Evolutionary conservation across 129 eudicot genomes (phyloP).

Genomic region (Flaveria brownii): DNA sequence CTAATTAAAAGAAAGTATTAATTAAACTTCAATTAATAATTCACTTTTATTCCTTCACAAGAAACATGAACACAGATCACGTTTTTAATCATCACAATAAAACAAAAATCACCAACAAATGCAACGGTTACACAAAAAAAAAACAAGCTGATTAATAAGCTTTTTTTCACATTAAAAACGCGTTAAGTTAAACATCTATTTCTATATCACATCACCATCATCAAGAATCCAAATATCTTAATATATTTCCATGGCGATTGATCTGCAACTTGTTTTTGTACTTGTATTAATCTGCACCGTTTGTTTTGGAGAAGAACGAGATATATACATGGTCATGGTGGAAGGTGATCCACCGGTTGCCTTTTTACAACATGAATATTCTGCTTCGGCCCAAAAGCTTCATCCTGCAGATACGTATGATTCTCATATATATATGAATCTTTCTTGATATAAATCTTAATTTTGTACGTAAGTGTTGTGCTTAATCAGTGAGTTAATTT

Average conservation of each 20-base stretch:
- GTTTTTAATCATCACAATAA: constrained; percentile 28
- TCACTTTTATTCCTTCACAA: background rate
- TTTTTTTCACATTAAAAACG: constrained; percentile 46
- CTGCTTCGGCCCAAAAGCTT: constrained; percentile 19
- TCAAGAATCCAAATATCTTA: background rate
- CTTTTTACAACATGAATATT: constrained; percentile 39
- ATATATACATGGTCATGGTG: constrained; percentile 62
- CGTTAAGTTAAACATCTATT: background rate
- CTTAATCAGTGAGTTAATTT: too few species aligned
- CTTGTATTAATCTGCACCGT: constrained; percentile 6
- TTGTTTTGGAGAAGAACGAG: constrained; percentile 47
- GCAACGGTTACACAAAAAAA: constrained; percentile 29
- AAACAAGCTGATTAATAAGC: constrained; percentile 28
- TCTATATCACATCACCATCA: background rate
- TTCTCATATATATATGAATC: too few species aligned
- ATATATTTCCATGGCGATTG: constrained; percentile 13
- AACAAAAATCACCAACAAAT: constrained; percentile 8
- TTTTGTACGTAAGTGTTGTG: too few species aligned
- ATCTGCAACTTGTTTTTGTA: constrained; percentile 14
- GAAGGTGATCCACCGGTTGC: constrained; percentile 83
- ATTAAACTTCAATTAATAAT: too few species aligned
- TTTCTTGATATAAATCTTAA: too few species aligned
- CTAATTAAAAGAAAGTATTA: background rate
- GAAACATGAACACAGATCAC: constrained; percentile 34
- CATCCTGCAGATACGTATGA: constrained; percentile 1